These are phyloP conservation scores for Hypoxylon subgilvum DNA, from an alignment of 495 filamentous ascomycete genomes.

Conservation along the genomic window DNA sequence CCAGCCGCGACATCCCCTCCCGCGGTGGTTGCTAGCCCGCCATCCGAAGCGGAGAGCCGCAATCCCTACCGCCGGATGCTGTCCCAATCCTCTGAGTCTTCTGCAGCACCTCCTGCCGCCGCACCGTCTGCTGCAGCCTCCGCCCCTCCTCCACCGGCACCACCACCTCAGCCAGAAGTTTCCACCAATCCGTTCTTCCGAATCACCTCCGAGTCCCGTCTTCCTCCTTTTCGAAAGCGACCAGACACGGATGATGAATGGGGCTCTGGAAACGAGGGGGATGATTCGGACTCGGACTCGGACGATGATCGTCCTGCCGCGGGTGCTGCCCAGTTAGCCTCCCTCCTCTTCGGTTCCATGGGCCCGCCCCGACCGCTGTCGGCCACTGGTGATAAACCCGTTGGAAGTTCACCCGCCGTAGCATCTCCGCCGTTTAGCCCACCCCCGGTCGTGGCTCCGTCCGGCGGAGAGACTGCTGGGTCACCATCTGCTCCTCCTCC, in stretches of 20 bases:
- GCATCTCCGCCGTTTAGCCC: constrained; percentile 46
- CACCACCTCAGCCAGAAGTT: constrained; percentile 55
- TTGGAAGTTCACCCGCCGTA: constrained; percentile 52
- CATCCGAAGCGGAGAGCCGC: constrained; percentile 55
- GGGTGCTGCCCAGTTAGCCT: constrained; percentile 88
- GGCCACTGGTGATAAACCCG: constrained; percentile 73
- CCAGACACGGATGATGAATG: constrained; percentile 75
- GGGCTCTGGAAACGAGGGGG: constrained; percentile 83
- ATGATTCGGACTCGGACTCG: constrained; percentile 68
- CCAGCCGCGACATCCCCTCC: constrained; percentile 49
- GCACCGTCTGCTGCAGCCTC: constrained; percentile 51
- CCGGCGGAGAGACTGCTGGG: constrained; percentile 46
- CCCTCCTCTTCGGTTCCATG: constrained; percentile 96
- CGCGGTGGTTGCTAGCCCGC: constrained; percentile 52
- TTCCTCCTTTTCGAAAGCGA: constrained; percentile 46
- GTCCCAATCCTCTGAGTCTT: constrained; percentile 55
- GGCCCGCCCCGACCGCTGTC: constrained; percentile 88
- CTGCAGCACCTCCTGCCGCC: constrained; percentile 51
- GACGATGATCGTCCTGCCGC: constrained; percentile 75
- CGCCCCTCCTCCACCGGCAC: constrained; percentile 50
- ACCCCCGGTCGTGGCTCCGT: constrained; percentile 46
- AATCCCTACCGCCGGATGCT: constrained; percentile 61
- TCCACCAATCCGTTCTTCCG: constrained; percentile 98
- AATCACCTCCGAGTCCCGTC: constrained; percentile 64
- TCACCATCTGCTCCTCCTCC: constrained; percentile 44